A percentile compares a stretch with the other conserved stretches of the same genome.
Evolutionary conservation across 2,329 filamentous ascomycete species (phyloP).

Genomic region (Colletotrichum sp.): DNA sequence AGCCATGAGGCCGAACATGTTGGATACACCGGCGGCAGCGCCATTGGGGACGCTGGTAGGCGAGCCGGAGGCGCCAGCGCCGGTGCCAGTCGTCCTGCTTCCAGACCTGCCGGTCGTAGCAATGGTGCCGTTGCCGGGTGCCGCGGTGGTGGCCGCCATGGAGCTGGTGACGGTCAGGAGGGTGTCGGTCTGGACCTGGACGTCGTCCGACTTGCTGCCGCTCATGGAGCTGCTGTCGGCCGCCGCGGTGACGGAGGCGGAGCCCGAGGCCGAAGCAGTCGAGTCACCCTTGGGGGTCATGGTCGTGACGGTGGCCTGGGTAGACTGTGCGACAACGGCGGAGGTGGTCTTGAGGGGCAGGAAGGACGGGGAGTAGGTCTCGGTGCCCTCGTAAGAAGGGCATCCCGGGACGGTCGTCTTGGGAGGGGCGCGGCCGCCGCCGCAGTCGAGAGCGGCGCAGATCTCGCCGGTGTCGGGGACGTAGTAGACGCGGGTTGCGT

Average conservation of each 20-base stretch:
- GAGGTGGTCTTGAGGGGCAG: conserved; percentile 38
- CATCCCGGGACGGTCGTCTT: conserved; percentile 70
- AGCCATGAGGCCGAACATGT: background rate
- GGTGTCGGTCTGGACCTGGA: background rate
- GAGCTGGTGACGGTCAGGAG: background rate
- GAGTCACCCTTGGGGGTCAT: background rate
- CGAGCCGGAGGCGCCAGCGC: background rate
- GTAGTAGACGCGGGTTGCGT: conserved; percentile 61
- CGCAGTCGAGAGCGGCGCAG: conserved; percentile 69
- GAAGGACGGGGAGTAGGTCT: conserved; percentile 57
- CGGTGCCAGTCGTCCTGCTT: background rate
- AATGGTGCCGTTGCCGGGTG: background rate
- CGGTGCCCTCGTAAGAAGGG: conserved; percentile 57
- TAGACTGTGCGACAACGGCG: background rate
- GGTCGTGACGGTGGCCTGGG: background rate
- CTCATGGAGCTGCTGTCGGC: background rate
- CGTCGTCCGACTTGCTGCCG: background rate
- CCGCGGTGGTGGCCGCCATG: background rate
- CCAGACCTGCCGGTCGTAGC: background rate
- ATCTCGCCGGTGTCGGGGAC: conserved; percentile 68
- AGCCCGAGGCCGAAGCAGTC: background rate
- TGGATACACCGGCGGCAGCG: background rate
- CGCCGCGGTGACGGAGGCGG: background rate
- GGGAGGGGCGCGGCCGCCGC: conserved; percentile 68
- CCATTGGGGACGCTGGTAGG: background rate